phyloP scores from a whole-genome alignment of 2,329 filamentous ascomycete genomes.

The Fusarium sterilihyphosum region DNA sequence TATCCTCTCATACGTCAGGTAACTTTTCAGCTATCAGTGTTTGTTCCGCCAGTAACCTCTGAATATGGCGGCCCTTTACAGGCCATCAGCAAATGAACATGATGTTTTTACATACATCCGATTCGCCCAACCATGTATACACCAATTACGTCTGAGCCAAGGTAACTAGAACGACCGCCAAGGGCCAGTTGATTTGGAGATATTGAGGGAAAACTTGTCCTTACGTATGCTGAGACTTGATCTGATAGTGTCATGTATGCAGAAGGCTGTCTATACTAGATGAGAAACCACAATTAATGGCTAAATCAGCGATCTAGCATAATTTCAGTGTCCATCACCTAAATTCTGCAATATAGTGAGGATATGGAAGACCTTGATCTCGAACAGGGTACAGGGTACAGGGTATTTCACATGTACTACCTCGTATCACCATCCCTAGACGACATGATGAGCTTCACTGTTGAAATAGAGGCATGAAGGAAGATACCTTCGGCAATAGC shows the following conservation, averaged over 20 bases:
- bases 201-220: not conserved
- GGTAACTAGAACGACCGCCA: not conserved
- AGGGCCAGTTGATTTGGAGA: not conserved
- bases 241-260: not conserved
- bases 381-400: not conserved
- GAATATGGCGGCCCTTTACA: not conserved
- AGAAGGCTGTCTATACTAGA: not conserved
- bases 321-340: not conserved
- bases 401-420: not conserved
- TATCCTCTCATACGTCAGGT: not conserved
- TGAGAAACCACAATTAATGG: not conserved
- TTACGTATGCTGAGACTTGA: not conserved
- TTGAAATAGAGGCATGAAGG: not conserved
- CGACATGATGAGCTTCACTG: not conserved
- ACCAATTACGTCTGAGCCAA: not conserved
- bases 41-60: not conserved
- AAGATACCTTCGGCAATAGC: not conserved
- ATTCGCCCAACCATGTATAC: not conserved
- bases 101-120: not conserved
- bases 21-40: not conserved
- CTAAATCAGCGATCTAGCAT: not conserved
- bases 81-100: not conserved
- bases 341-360: not conserved
- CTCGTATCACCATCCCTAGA: not conserved
- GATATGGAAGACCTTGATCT: not conserved